A percentile compares a stretch with the other conserved stretches of the same genome.
Conservation (phyloP, 2,329 filamentous ascomycete species). For the Stagonosporopsis tanaceti region DNA sequence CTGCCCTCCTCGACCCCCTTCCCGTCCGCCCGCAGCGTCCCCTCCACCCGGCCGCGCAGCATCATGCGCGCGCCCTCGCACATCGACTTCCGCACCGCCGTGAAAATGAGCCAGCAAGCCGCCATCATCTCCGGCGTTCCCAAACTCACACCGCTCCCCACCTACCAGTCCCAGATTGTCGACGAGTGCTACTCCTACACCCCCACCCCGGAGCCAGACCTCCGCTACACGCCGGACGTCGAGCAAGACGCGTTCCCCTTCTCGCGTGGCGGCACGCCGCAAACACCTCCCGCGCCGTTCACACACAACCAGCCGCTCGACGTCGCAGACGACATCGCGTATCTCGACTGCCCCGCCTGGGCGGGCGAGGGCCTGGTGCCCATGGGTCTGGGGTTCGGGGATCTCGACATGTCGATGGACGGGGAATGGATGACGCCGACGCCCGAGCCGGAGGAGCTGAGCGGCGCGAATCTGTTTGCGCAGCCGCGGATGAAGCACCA, state of each 20-base stretch:
- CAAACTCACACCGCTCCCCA: slow-evolving; percentile 40
- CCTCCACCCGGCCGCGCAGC: slow-evolving; percentile 28
- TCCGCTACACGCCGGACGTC: slow-evolving; percentile 27
- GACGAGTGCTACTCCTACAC: slow-evolving; percentile 38
- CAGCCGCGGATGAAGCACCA: background rate
- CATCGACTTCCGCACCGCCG: slow-evolving; percentile 40
- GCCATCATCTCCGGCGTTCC: slow-evolving; percentile 32
- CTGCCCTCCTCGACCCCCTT: slow-evolving; percentile 29
- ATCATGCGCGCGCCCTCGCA: slow-evolving; percentile 36
- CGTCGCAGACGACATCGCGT: slow-evolving; percentile 31
- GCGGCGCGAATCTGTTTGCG: slow-evolving; percentile 21
- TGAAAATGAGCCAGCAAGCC: slow-evolving; percentile 37
- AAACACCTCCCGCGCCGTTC: slow-evolving; percentile 40
- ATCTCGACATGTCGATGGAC: slow-evolving; percentile 28
- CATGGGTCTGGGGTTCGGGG: slow-evolving; percentile 33
- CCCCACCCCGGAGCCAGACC: slow-evolving; percentile 34
- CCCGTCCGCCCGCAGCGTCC: slow-evolving; percentile 34
- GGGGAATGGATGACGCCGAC: slow-evolving; percentile 19
- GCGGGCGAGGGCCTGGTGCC: slow-evolving; percentile 31
- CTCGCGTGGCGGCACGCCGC: slow-evolving; percentile 38
- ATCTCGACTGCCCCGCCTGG: slow-evolving; percentile 36
- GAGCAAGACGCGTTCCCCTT: slow-evolving; percentile 28
- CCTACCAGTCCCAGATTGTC: slow-evolving; percentile 32
- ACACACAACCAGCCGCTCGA: slow-evolving; percentile 33
- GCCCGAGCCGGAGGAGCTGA: slow-evolving; percentile 25